phyloP scores from a whole-genome alignment of 2,329 filamentous ascomycete genomes.

The Cytospora piceae region DNA sequence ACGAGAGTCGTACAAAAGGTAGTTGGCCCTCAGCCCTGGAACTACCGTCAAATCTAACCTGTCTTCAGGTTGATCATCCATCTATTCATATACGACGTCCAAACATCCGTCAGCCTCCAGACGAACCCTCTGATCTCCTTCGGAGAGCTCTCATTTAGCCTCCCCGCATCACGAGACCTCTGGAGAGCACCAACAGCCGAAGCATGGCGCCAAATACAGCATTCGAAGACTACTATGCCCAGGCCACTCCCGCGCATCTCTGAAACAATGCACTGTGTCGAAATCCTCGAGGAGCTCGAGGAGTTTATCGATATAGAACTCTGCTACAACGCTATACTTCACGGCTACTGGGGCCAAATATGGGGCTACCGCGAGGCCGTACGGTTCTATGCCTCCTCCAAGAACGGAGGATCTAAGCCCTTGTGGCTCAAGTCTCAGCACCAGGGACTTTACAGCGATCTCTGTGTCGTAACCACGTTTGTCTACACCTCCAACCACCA shows the following conservation, averaged over 20 bases:
- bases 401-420: slow-evolving; percentile 32
- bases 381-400: slow-evolving; percentile 35
- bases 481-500: slow-evolving; percentile 28
- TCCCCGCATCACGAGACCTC: slow-evolving; percentile 36
- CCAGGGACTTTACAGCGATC: slow-evolving; percentile 39
- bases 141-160: slow-evolving; percentile 35
- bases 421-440: slow-evolving; percentile 39
- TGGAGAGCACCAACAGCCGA: slow-evolving; percentile 36
- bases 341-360: slow-evolving; percentile 41
- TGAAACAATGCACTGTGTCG: slow-evolving; percentile 34
- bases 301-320: slow-evolving; percentile 39
- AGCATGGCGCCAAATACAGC: slow-evolving; percentile 35
- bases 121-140: slow-evolving; percentile 35
- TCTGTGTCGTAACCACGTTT: slow-evolving; percentile 35
- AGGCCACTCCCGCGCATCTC: slow-evolving; percentile 33
- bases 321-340: slow-evolving; percentile 36
- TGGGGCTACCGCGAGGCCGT: slow-evolving; percentile 39
- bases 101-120: slow-evolving; percentile 35
- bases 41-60: slow-evolving; percentile 2
- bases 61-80: slow-evolving; percentile 35
- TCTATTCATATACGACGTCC: slow-evolving; percentile 35
- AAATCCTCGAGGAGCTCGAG: slow-evolving; percentile 32
- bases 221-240: slow-evolving; percentile 33
- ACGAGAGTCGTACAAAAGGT: slow-evolving; percentile 38
- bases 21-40: neutral